phyloP scores from a whole-genome alignment of 768 basidiomycete species.

The Rhizopogon roseolus region DNA sequence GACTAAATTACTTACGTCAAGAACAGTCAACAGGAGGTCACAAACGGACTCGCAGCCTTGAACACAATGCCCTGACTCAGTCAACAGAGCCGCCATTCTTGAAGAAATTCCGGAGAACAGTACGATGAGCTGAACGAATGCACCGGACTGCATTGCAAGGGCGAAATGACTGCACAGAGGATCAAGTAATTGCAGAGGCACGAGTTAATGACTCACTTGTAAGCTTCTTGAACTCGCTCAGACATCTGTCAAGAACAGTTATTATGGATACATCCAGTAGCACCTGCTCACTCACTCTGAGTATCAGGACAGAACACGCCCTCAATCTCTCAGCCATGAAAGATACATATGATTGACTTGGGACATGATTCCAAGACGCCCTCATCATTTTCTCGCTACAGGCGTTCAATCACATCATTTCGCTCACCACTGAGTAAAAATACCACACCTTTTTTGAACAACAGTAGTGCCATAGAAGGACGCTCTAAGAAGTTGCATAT shows the following conservation, averaged over 20 bases:
- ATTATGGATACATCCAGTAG: neutral
- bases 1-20: slow-evolving; percentile 26
- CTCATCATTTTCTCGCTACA: slow-evolving; percentile 48
- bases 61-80: slow-evolving; percentile 39
- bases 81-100: slow-evolving; percentile 43
- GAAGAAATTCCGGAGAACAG: slow-evolving; percentile 58
- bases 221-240: slow-evolving; percentile 43
- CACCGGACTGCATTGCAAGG: slow-evolving; percentile 64
- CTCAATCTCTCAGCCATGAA: slow-evolving; percentile 32
- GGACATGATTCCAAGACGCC: slow-evolving; percentile 61
- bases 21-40: slow-evolving; percentile 19
- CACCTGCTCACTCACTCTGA: slow-evolving; percentile 35
- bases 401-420: neutral
- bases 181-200: neutral
- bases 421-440: neutral
- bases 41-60: slow-evolving; percentile 22
- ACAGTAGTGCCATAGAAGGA: slow-evolving; percentile 23
- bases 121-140: slow-evolving; percentile 68
- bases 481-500: slow-evolving; percentile 20
- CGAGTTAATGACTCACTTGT: slow-evolving; percentile 37
- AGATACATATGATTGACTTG: slow-evolving; percentile 32
- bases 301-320: slow-evolving; percentile 33
- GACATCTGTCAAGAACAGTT: slow-evolving; percentile 33
- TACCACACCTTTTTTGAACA: slow-evolving; percentile 6
- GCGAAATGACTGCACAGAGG: slow-evolving; percentile 45